Evolutionary conservation across 2,329 filamentous ascomycete genomes (phyloP).

Genomic region (Fusarium virguliforme): DNA sequence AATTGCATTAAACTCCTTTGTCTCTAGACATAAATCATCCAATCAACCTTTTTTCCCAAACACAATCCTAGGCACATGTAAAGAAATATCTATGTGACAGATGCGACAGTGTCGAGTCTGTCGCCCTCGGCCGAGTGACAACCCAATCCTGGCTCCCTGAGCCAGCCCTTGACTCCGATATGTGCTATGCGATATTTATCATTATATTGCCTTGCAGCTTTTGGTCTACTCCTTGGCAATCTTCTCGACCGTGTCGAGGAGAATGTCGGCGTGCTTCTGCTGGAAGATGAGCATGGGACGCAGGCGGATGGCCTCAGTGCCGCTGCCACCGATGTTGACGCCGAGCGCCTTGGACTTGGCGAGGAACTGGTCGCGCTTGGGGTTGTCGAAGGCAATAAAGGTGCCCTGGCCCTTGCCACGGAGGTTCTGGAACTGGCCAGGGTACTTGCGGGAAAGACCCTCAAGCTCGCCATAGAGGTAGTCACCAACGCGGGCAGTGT

Average conservation of each 20-base stretch:
- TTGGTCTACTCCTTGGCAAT: slow-evolving; percentile 67
- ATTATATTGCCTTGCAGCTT: not conserved
- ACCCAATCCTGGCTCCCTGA: slow-evolving; percentile 19
- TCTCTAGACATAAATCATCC: slow-evolving; percentile 1
- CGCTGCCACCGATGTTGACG: slow-evolving; percentile 90
- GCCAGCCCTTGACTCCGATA: slow-evolving; percentile 31
- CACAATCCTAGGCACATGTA: not conserved
- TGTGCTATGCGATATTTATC: not conserved
- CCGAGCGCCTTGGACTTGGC: slow-evolving; percentile 84
- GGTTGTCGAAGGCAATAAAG: slow-evolving; percentile 93
- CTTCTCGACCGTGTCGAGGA: slow-evolving; percentile 85
- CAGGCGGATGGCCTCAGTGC: slow-evolving; percentile 81
- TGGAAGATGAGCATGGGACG: slow-evolving; percentile 95
- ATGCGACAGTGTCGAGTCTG: slow-evolving; percentile 19
- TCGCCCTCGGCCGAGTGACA: slow-evolving; percentile 25
- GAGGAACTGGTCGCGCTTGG: slow-evolving; percentile 84
- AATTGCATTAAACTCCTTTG: slow-evolving; percentile 21
- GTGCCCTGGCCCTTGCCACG: slow-evolving; percentile 91
- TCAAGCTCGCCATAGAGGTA: slow-evolving; percentile 83
- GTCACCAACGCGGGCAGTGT: slow-evolving; percentile 83
- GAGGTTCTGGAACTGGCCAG: slow-evolving; percentile 84
- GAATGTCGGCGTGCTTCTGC: slow-evolving; percentile 89
- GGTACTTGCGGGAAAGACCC: slow-evolving; percentile 78
- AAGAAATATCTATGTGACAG: not conserved
- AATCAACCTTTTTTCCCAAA: slow-evolving; percentile 12